Percentiles rank a stretch among this genome's conserved stretches.
phyloP scores from a whole-genome alignment of 2,329 filamentous ascomycete species.

The Pseudocercospora fijiensis region DNA sequence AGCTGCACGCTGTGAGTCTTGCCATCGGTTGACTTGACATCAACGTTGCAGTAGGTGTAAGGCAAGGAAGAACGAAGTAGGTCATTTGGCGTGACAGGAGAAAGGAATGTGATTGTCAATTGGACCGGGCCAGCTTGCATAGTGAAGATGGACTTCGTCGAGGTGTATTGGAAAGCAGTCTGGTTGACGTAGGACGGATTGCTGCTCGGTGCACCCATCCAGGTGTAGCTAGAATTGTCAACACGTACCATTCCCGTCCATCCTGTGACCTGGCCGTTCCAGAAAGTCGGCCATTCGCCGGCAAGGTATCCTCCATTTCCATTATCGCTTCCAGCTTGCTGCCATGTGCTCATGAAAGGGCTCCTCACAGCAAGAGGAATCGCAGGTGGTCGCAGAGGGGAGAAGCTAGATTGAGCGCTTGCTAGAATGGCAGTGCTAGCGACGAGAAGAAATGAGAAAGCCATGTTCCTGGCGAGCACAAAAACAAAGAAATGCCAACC shows the following conservation, averaged over 20 bases:
- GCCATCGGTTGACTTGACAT: constrained; percentile 62
- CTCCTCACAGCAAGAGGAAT: constrained; percentile 72
- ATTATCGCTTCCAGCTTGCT: constrained; percentile 58
- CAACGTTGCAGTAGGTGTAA: constrained; percentile 68
- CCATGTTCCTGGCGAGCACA: constrained; percentile 14
- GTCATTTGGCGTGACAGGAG: constrained; percentile 14
- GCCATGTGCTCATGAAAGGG: constrained; percentile 71
- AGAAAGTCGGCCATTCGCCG: constrained; percentile 59
- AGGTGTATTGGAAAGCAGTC: constrained; percentile 65
- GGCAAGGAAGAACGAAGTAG: constrained; percentile 58
- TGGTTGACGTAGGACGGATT: constrained; percentile 55
- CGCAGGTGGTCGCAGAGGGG: constrained; percentile 63
- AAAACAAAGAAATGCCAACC: background rate
- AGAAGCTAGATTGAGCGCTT: constrained; percentile 49
- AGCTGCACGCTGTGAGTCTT: constrained; percentile 63
- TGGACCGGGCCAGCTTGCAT: constrained; percentile 48
- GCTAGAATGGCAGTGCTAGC: constrained; percentile 20
- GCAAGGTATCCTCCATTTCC: constrained; percentile 65
- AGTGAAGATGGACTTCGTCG: constrained; percentile 68
- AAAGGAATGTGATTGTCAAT: constrained; percentile 17
- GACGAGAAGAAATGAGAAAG: constrained; percentile 17
- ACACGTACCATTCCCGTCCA: constrained; percentile 69
- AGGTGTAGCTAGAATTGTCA: constrained; percentile 57
- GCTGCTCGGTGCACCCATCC: constrained; percentile 43
- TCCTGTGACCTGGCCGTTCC: constrained; percentile 55